Evolutionary conservation across 1,139 yeast species (phyloP).

Genomic region (Torulaspora globosa): DNA sequence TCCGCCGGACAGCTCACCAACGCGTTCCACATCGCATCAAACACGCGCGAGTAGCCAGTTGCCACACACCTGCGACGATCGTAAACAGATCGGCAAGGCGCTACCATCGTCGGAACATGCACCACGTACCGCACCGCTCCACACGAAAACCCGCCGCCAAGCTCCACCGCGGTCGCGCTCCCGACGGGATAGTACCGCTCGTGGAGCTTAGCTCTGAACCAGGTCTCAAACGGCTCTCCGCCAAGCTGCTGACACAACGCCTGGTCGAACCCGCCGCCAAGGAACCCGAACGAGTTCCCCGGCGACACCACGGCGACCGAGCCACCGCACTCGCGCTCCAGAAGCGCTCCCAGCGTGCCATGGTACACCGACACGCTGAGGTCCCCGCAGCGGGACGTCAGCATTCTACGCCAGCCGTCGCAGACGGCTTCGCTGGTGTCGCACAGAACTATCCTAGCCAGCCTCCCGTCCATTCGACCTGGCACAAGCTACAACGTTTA

Average conservation of each 20-base stretch:
- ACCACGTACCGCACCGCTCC: conserved; percentile 38
- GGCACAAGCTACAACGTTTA: background rate
- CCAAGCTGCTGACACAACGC: conserved; percentile 41
- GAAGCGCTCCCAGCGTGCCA: background rate
- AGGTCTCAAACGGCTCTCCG: conserved; percentile 25
- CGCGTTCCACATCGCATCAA: conserved; percentile 47
- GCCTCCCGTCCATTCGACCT: background rate
- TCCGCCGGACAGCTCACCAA: conserved; percentile 28
- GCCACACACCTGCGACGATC: conserved; percentile 16
- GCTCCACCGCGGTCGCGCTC: conserved; percentile 25
- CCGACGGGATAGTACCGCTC: conserved; percentile 30
- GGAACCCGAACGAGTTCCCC: conserved; percentile 49
- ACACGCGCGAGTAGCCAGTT: conserved; percentile 37
- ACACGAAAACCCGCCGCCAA: conserved; percentile 13
- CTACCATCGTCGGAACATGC: conserved; percentile 49
- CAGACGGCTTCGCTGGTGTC: conserved; percentile 3
- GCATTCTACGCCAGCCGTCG: background rate
- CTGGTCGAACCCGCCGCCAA: conserved; percentile 52
- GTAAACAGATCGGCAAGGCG: conserved; percentile 37
- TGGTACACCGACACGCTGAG: background rate
- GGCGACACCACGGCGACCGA: conserved; percentile 45
- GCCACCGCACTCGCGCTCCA: background rate
- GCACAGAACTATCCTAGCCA: background rate
- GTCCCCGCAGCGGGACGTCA: background rate
- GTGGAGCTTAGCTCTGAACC: conserved; percentile 32